A percentile compares a stretch with the other conserved stretches of the same genome.
phyloP scores from a whole-genome alignment of 2,329 filamentous ascomycete genomes.

The Eutypa lata region DNA sequence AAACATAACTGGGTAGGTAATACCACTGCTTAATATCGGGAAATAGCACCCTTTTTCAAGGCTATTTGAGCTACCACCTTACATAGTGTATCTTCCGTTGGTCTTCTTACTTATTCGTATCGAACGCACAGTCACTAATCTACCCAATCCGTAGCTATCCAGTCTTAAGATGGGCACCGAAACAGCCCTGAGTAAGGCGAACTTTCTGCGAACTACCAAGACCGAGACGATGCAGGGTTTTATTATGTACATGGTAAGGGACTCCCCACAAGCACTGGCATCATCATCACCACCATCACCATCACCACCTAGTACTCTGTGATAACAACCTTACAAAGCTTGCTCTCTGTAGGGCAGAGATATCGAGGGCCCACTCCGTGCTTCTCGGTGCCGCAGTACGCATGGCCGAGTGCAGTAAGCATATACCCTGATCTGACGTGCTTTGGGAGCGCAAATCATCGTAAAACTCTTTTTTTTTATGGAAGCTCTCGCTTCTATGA shows the following conservation, averaged over 20 bases:
- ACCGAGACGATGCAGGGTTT: constrained; percentile 75
- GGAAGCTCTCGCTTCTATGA: too few relatives aligned
- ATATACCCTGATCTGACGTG: too few relatives aligned
- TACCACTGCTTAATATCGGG: neutral
- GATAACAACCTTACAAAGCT: too few relatives aligned
- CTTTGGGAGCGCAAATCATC: too few relatives aligned
- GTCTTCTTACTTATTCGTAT: neutral
- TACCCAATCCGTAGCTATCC: constrained; percentile 26
- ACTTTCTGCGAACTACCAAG: constrained; percentile 67
- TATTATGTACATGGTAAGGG: constrained; percentile 68
- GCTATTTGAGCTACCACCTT: too few relatives aligned
- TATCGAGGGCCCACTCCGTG: constrained; percentile 71
- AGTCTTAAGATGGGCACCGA: constrained; percentile 66
- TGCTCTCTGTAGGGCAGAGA: constrained; percentile 67
- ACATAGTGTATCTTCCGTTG: too few relatives aligned
- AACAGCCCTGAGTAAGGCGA: constrained; percentile 63
- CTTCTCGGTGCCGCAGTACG: constrained; percentile 69
- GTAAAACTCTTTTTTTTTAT: too few relatives aligned
- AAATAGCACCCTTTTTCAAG: too few relatives aligned
- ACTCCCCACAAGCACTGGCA: neutral
- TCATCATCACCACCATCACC: too few relatives aligned
- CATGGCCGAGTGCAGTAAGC: constrained; percentile 73
- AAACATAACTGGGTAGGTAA: constrained; percentile 53
- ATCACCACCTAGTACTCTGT: too few relatives aligned
- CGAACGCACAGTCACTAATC: too few relatives aligned